A percentile compares a stretch with the other conserved stretches of the same genome.
phyloP scores from a whole-genome alignment of 2,329 filamentous ascomycete genomes.

The Plenodomus lindquistii region DNA sequence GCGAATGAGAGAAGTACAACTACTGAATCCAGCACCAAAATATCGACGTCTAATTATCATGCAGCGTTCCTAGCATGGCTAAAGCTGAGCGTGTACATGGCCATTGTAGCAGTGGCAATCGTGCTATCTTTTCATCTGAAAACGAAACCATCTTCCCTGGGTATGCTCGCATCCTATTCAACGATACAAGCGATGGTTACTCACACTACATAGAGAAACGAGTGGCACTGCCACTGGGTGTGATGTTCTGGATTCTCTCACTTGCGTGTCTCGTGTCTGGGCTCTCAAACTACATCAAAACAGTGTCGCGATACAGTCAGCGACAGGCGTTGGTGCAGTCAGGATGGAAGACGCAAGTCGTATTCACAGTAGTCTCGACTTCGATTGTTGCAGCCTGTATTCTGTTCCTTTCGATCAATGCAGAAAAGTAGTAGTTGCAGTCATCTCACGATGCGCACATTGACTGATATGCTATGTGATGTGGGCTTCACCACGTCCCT shows the following conservation, averaged over 20 bases:
- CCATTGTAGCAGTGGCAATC: slow-evolving; percentile 86
- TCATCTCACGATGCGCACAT: not conserved
- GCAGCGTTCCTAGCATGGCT: slow-evolving; percentile 84
- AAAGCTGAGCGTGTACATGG: slow-evolving; percentile 85
- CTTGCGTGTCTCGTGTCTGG: slow-evolving; percentile 77
- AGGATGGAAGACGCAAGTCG: slow-evolving; percentile 88
- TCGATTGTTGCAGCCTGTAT: slow-evolving; percentile 48
- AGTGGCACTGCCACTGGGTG: slow-evolving; percentile 81
- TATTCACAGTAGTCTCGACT: slow-evolving; percentile 53
- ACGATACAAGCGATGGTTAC: not conserved
- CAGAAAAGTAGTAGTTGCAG: slow-evolving; percentile 23
- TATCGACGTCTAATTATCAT: not conserved
- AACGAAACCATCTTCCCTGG: slow-evolving; percentile 57
- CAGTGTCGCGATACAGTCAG: slow-evolving; percentile 78
- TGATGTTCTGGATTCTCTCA: slow-evolving; percentile 84
- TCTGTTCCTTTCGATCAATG: slow-evolving; percentile 47
- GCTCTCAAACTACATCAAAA: slow-evolving; percentile 83
- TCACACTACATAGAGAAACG: slow-evolving; percentile 63
- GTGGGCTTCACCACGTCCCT: too few relatives aligned
- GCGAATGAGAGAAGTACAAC: slow-evolving; percentile 71
- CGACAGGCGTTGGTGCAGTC: slow-evolving; percentile 84
- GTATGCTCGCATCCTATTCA: slow-evolving; percentile 9
- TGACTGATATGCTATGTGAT: too few relatives aligned
- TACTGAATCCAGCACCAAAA: not conserved
- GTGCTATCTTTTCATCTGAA: slow-evolving; percentile 92